Percentiles rank a stretch among this genome's conserved stretches.
phyloP scores from a whole-genome alignment of 208 protist genomes.

The Phytomonas francai region DNA sequence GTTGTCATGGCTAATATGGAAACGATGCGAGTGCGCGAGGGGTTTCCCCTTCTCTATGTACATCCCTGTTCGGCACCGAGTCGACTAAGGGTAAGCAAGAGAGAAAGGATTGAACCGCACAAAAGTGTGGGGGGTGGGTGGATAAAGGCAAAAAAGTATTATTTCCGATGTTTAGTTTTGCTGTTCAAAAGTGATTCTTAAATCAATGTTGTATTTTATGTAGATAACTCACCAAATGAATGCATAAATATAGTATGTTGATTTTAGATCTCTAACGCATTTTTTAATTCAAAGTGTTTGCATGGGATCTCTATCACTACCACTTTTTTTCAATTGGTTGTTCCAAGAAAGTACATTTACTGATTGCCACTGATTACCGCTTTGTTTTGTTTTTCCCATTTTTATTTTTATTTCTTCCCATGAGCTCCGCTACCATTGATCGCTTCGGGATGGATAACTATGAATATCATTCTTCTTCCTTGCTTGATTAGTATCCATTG shows the following conservation, averaged over 20 bases:
- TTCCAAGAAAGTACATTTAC: not conserved
- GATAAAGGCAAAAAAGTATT: not conserved
- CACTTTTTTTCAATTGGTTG: not conserved
- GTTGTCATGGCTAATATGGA: not conserved
- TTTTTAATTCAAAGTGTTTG: not conserved
- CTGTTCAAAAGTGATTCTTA: slow-evolving; percentile 4
- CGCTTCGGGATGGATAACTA: not conserved
- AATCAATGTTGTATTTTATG: slow-evolving; percentile 5
- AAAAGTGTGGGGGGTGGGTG: not conserved
- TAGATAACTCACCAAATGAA: not conserved
- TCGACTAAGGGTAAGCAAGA: not conserved
- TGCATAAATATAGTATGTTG: slow-evolving; percentile 5
- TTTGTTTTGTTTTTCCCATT: not conserved
- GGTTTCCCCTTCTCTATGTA: not conserved
- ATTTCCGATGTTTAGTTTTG: not conserved
- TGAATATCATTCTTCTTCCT: not conserved
- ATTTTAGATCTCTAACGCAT: not conserved
- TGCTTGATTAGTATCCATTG: not conserved
- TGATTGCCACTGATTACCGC: not conserved
- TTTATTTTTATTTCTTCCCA: not conserved
- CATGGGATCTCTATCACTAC: not conserved
- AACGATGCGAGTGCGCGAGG: not conserved
- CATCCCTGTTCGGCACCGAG: not conserved
- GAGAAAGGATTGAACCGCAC: not conserved
- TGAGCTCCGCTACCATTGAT: not conserved